Evolutionary conservation across 768 basidiomycete species (phyloP).

Genomic region (Royoungia palumana): DNA sequence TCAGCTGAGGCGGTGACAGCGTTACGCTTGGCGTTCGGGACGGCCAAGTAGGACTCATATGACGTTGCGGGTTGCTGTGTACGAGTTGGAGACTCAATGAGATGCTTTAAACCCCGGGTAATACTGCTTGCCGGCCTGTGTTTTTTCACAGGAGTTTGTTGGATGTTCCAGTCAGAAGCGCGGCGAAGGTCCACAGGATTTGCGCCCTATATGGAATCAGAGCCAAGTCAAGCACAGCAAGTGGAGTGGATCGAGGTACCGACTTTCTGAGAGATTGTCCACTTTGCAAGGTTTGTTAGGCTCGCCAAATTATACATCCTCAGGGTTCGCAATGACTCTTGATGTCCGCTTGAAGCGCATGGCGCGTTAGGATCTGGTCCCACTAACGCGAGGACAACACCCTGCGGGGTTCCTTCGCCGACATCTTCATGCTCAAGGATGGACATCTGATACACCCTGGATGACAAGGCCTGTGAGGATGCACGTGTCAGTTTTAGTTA

Average conservation of each 20-base stretch:
- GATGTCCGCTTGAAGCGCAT: constrained; percentile 40
- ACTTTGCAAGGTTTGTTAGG: constrained; percentile 70
- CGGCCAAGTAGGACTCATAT: constrained; percentile 30
- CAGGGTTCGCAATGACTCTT: constrained; percentile 53
- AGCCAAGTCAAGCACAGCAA: constrained; percentile 8
- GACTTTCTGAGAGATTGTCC: constrained; percentile 68
- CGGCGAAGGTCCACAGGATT: constrained; percentile 59
- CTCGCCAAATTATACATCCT: constrained; percentile 85
- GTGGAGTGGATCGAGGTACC: constrained; percentile 1
- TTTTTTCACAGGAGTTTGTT: constrained; percentile 43
- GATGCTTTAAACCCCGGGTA: constrained; percentile 59
- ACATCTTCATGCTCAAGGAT: constrained; percentile 61
- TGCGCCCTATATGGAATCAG: constrained; percentile 40
- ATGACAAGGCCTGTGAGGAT: constrained; percentile 1
- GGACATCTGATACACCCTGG: constrained; percentile 74
- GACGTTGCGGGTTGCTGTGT: constrained; percentile 24
- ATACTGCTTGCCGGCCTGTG: constrained; percentile 57
- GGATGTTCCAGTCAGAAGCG: constrained; percentile 48
- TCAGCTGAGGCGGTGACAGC: constrained; percentile 39
- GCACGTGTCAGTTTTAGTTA: neutral
- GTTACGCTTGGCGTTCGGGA: constrained; percentile 25
- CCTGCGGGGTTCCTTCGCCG: constrained; percentile 59
- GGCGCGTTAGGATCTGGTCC: constrained; percentile 55
- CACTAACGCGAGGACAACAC: constrained; percentile 75
- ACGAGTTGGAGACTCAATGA: constrained; percentile 41